Percentiles rank a stretch among this genome's conserved stretches.
phyloP scores from a whole-genome alignment of 345 rosid genomes.

The Pugionium cornutum region DNA sequence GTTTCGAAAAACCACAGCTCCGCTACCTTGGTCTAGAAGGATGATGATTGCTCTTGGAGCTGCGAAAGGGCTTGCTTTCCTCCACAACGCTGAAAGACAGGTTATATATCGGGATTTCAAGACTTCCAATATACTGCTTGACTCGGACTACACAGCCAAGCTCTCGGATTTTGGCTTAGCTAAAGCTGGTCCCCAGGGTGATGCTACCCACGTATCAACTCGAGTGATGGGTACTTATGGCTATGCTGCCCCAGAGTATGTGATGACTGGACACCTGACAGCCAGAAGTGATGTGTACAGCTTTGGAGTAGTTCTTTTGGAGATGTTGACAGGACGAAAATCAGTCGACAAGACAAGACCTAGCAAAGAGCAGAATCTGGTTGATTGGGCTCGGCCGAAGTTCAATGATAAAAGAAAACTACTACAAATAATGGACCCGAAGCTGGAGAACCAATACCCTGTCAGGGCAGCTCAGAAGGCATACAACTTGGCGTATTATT shows the following conservation, averaged over 20 bases:
- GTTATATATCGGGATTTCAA: constrained; percentile 96
- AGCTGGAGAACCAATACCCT: constrained; percentile 84
- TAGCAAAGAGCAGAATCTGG: constrained; percentile 92
- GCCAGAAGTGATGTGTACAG: constrained; percentile 97
- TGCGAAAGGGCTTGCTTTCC: constrained; percentile 97
- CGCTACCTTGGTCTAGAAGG: constrained; percentile 82
- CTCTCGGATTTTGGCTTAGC: constrained; percentile 99
- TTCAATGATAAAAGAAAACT: constrained; percentile 87
- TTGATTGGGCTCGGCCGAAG: constrained; percentile 98
- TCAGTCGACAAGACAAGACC: constrained; percentile 96
- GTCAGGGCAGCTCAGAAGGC: constrained; percentile 94
- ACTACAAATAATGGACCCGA: constrained; percentile 87
- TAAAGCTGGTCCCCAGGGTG: constrained; percentile 98
- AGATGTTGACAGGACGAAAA: constrained; percentile 87
- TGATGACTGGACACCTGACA: constrained; percentile 96
- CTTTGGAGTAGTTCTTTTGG: constrained; percentile 93
- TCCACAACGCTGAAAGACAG: constrained; percentile 94
- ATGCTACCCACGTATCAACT: constrained; percentile 96
- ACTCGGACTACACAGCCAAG: constrained; percentile 92
- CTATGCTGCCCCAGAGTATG: constrained; percentile 97
- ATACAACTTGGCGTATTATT: constrained; percentile 91
- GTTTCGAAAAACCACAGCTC: constrained; percentile 86
- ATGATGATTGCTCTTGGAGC: constrained; percentile 99
- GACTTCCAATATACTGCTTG: constrained; percentile 92
- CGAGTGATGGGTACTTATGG: constrained; percentile 98